Conservation (phyloP, 148 eudicot species). For the Oxyria digyna region DNA sequence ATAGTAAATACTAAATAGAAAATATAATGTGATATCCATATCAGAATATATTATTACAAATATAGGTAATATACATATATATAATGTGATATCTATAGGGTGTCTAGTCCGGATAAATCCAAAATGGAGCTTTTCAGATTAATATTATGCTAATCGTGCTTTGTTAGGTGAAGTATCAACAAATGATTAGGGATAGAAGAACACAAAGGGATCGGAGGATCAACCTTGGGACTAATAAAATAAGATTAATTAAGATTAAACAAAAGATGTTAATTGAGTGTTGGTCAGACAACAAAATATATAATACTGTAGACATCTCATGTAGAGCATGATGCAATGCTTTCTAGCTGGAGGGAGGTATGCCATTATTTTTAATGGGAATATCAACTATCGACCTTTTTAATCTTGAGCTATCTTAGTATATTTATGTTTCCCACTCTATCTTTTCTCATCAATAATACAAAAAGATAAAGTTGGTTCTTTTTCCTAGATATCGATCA, state of each 20-base stretch:
- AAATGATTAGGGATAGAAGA: neutral
- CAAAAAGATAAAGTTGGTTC: neutral
- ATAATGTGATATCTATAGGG: no score
- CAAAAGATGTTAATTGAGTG: neutral
- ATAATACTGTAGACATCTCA: neutral
- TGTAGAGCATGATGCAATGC: neutral
- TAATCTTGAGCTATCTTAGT: neutral
- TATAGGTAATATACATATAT: no score
- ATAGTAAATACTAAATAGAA: no score
- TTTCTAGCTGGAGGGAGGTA: neutral
- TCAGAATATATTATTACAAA: no score
- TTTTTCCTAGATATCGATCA: neutral
- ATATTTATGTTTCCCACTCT: conserved; percentile 3
- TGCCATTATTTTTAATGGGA: neutral
- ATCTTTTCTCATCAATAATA: neutral
- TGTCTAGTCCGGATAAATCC: neutral
- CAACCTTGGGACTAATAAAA: neutral
- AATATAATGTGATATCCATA: no score
- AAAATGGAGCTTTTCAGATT: neutral
- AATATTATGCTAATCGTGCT: neutral
- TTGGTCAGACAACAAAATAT: neutral
- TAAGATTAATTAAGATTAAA: neutral
- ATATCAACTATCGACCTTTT: neutral
- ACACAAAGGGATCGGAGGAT: neutral
- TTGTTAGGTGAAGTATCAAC: neutral